Evolutionary conservation across 2,329 filamentous ascomycete genomes (phyloP).

Genomic region (Colletotrichum aenigma): DNA sequence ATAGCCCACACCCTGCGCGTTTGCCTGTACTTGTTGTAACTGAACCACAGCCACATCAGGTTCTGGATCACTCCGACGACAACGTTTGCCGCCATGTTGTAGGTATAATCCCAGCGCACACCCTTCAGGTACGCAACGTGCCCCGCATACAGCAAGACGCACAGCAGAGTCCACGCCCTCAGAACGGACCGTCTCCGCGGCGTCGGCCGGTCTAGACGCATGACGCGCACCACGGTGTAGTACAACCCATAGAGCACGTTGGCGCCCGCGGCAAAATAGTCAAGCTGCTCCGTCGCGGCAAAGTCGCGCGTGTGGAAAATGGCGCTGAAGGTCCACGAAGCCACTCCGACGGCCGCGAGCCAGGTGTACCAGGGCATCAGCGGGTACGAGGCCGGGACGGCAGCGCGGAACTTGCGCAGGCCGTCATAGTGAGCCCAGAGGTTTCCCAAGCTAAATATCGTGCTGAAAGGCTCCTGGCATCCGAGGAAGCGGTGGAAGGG

Average conservation of each 20-base stretch:
- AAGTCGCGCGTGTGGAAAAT: conserved; percentile 95
- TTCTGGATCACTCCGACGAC: conserved; percentile 81
- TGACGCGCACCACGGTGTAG: conserved; percentile 81
- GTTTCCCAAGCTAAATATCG: conserved; percentile 93
- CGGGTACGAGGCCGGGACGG: conserved; percentile 75
- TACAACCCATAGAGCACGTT: conserved; percentile 91
- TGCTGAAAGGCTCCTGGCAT: conserved; percentile 93
- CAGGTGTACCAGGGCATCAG: conserved; percentile 80
- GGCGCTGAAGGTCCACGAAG: conserved; percentile 86
- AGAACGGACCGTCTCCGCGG: conserved; percentile 55
- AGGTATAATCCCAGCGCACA: conserved; percentile 92
- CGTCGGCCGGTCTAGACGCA: conserved; percentile 72
- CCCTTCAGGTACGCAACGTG: conserved; percentile 87
- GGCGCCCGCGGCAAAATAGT: conserved; percentile 94
- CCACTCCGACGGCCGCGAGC: conserved; percentile 81
- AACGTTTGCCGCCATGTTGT: conserved; percentile 98
- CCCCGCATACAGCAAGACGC: conserved; percentile 70
- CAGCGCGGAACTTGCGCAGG: conserved; percentile 70
- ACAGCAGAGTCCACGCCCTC: conserved; percentile 77
- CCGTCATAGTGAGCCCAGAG: conserved; percentile 84
- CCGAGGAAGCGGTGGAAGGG: conserved; percentile 90
- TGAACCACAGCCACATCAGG: conserved; percentile 84
- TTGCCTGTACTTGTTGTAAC: conserved; percentile 73
- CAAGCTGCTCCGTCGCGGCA: conserved; percentile 83
- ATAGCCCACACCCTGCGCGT: conserved; percentile 79